Conservation (phyloP, 345 rosid species). For the Rhizophora mangle region DNA sequence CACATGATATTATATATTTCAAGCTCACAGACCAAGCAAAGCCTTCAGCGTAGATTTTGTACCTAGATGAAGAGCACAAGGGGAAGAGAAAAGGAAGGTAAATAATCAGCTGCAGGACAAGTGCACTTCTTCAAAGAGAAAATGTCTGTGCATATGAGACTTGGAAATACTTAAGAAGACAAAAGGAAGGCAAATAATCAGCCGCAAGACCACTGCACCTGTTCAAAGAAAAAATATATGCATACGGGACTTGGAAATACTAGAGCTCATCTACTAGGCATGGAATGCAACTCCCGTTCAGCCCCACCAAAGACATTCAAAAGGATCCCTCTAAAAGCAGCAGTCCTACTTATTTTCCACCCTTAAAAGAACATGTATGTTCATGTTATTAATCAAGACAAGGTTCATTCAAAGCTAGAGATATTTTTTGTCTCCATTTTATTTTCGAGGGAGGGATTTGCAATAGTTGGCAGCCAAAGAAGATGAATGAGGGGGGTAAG, state of each 20-base stretch:
- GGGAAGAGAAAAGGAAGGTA: neutral
- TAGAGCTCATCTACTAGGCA: too few species aligned
- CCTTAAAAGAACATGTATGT: too few species aligned
- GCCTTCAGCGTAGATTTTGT: conserved; percentile 95
- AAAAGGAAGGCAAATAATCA: neutral
- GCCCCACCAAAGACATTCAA: too few species aligned
- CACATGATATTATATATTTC: conserved; percentile 84
- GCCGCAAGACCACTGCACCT: neutral
- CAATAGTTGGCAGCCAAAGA: too few species aligned
- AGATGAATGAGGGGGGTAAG: too few species aligned
- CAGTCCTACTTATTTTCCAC: too few species aligned
- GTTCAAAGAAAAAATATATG: conserved; percentile 4
- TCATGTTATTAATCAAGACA: too few species aligned
- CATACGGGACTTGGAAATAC: neutral
- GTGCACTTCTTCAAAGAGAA: conserved; percentile 5
- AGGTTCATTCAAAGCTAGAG: too few species aligned
- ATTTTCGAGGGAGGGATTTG: too few species aligned
- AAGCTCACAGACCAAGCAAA: conserved; percentile 96
- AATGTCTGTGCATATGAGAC: neutral
- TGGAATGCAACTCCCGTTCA: too few species aligned
- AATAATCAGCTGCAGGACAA: neutral
- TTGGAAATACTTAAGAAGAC: neutral
- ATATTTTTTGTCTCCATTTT: too few species aligned
- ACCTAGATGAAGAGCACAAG: conserved; percentile 37
- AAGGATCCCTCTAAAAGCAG: too few species aligned